Percentiles rank a stretch among this genome's conserved stretches.
These are phyloP conservation scores for Picea mariana DNA, from an alignment of 83 land plant genomes.

Conservation along the genomic window DNA sequence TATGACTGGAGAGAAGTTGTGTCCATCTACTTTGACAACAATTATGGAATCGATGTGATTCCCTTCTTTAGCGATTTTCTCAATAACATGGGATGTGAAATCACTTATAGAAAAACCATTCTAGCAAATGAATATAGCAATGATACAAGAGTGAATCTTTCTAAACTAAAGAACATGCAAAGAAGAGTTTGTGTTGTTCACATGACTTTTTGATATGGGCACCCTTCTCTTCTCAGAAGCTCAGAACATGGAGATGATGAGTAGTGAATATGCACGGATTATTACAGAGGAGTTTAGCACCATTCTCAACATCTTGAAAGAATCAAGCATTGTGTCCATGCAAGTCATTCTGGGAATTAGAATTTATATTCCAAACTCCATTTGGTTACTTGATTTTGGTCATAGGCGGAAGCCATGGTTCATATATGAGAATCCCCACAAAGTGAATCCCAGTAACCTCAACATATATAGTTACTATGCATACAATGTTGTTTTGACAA, in stretches of 20 bases:
- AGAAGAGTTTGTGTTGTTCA: not conserved
- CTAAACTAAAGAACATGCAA: slow-evolving; percentile 18
- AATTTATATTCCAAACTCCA: not conserved
- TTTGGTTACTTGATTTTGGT: not conserved
- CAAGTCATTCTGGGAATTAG: slow-evolving; percentile 19
- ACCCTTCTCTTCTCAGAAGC: slow-evolving; percentile 26
- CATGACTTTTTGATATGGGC: slow-evolving; percentile 20
- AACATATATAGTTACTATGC: too few relatives aligned
- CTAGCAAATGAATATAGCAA: slow-evolving; percentile 29
- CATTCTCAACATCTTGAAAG: not conserved
- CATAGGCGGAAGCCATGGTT: not conserved
- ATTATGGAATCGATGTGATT: slow-evolving; percentile 54
- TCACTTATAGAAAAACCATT: slow-evolving; percentile 48
- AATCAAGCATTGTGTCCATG: not conserved
- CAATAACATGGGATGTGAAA: slow-evolving; percentile 24
- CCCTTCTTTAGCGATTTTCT: slow-evolving; percentile 65
- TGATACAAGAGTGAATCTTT: slow-evolving; percentile 32
- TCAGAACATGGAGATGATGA: slow-evolving; percentile 17
- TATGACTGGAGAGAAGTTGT: slow-evolving; percentile 76
- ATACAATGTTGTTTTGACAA: too few relatives aligned
- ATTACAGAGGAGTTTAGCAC: slow-evolving; percentile 14
- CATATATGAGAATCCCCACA: too few relatives aligned
- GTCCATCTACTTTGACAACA: slow-evolving; percentile 54
- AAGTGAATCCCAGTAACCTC: too few relatives aligned
- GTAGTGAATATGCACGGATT: slow-evolving; percentile 23